Conservation (phyloP, 1,139 yeast genomes). For the Yamadazyma dushanensis region DNA sequence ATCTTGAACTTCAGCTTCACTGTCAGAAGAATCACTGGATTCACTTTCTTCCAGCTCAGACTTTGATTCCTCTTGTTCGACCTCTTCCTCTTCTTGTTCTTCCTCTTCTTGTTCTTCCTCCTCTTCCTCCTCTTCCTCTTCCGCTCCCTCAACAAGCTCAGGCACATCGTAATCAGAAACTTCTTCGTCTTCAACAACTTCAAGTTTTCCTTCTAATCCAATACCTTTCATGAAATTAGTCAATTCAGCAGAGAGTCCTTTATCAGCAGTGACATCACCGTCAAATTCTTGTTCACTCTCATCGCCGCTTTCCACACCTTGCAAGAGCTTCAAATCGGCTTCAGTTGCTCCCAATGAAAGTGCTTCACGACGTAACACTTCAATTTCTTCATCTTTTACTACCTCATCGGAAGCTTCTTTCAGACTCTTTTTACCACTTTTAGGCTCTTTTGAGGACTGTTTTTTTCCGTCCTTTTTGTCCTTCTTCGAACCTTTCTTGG, state of each 20-base stretch:
- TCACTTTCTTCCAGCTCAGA: constrained; percentile 17
- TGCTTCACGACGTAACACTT: constrained; percentile 66
- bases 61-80: constrained; percentile 17
- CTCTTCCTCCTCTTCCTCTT: constrained; percentile 20
- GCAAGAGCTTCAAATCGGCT: constrained; percentile 58
- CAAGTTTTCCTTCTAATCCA: constrained; percentile 50
- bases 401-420: constrained; percentile 14
- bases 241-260: constrained; percentile 56
- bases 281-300: constrained; percentile 65
- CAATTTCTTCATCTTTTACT: constrained; percentile 23
- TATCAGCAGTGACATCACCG: constrained; percentile 37
- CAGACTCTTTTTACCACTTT: constrained; percentile 13
- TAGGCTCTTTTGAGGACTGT: constrained; percentile 7
- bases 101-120: constrained; percentile 20
- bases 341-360: constrained; percentile 67
- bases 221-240: constrained; percentile 65
- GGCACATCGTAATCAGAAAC: constrained; percentile 33
- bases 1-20: constrained; percentile 8
- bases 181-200: constrained; percentile 22
- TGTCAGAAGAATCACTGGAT: no score
- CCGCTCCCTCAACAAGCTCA: constrained; percentile 29
- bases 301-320: constrained; percentile 53
- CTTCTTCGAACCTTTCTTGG: constrained; percentile 17
- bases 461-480: constrained; percentile 16
- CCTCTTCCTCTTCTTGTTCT: constrained; percentile 21